A percentile compares a stretch with the other conserved stretches of the same genome.
These are phyloP conservation scores for Sedum album DNA, from an alignment of 164 flowering plant species.

Conservation along the genomic window DNA sequence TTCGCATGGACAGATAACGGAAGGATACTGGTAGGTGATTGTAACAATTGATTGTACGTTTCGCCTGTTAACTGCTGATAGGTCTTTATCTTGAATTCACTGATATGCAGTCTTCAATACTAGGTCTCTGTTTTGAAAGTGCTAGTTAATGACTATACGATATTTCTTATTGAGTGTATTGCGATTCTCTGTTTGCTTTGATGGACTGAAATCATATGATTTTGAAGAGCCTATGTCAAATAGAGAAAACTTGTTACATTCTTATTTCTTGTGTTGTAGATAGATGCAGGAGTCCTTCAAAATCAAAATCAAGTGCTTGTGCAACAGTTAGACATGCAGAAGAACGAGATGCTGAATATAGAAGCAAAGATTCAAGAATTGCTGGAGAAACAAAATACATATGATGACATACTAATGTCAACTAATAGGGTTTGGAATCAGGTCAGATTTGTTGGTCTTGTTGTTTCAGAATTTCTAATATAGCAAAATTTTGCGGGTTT, in stretches of 20 bases:
- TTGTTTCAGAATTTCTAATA: not conserved
- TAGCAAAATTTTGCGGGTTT: not conserved
- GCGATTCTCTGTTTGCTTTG: too few relatives aligned
- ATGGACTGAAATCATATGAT: not conserved
- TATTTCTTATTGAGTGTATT: too few relatives aligned
- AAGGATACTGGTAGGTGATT: not conserved
- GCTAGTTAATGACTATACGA: too few relatives aligned
- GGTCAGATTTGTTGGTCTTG: slow-evolving; percentile 28
- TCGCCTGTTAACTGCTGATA: not conserved
- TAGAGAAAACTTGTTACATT: not conserved
- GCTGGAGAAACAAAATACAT: slow-evolving; percentile 53
- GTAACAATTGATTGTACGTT: not conserved
- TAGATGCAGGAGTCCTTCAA: slow-evolving; percentile 72
- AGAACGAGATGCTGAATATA: slow-evolving; percentile 61
- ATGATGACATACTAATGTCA: slow-evolving; percentile 52
- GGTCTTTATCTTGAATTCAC: not conserved
- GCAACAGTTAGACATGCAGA: slow-evolving; percentile 73
- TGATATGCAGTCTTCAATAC: not conserved
- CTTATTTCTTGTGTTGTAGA: slow-evolving; percentile 32
- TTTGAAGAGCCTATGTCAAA: not conserved
- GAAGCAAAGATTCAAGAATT: slow-evolving; percentile 53
- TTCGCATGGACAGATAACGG: not conserved
- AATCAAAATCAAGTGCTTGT: slow-evolving; percentile 83
- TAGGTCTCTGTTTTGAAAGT: not conserved
- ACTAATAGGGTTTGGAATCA: slow-evolving; percentile 80